Evolutionary conservation across 495 filamentous ascomycete genomes (phyloP).

Genomic region (Penicillium egyptiacum): DNA sequence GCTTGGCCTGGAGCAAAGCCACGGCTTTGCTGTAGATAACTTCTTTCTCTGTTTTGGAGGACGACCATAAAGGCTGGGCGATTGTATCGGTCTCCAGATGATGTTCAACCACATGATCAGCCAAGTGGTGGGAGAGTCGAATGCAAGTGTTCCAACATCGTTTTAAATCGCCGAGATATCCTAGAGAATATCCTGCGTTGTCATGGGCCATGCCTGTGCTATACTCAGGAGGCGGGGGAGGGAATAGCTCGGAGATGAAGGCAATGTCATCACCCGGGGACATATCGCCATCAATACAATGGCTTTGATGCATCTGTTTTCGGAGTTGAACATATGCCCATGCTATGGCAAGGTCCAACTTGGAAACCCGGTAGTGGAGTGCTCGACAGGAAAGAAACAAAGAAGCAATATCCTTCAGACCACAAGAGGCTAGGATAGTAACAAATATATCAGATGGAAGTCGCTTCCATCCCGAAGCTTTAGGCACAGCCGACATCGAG

Average conservation of each 20-base stretch:
- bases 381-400: slow-evolving; percentile 27
- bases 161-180: slow-evolving; percentile 30
- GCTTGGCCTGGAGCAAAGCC: slow-evolving; percentile 24
- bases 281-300: not conserved
- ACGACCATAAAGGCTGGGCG: slow-evolving; percentile 22
- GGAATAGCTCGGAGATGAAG: slow-evolving; percentile 33
- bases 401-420: slow-evolving; percentile 24
- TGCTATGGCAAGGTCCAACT: slow-evolving; percentile 26
- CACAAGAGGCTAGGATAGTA: slow-evolving; percentile 22
- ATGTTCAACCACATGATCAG: slow-evolving; percentile 27
- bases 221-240: slow-evolving; percentile 34
- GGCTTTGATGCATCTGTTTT: slow-evolving; percentile 3
- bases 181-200: slow-evolving; percentile 32
- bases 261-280: slow-evolving; percentile 30
- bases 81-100: slow-evolving; percentile 28
- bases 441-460: slow-evolving; percentile 29
- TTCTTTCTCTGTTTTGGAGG: slow-evolving; percentile 33
- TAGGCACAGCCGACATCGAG: slow-evolving; percentile 2
- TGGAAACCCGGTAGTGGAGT: slow-evolving; percentile 22
- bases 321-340: slow-evolving; percentile 26
- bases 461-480: slow-evolving; percentile 21
- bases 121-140: slow-evolving; percentile 29
- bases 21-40: slow-evolving; percentile 30
- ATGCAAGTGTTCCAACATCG: slow-evolving; percentile 35
- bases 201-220: slow-evolving; percentile 13